These are phyloP conservation scores for Puya raimondii DNA, from an alignment of 176 grass and related monocot genomes.

Conservation along the genomic window DNA sequence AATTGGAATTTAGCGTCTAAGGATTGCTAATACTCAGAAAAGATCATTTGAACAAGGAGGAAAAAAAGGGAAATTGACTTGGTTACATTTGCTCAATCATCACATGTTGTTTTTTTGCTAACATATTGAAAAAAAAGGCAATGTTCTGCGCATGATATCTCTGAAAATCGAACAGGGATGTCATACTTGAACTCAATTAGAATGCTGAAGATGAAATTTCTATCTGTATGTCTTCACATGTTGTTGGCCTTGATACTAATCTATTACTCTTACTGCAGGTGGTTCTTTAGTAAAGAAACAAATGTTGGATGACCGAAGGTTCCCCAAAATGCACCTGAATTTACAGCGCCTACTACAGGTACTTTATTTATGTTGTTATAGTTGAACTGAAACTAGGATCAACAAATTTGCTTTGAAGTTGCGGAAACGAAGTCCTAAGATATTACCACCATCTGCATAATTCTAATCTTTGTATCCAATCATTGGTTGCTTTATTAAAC, in stretches of 20 bases:
- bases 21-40: no score
- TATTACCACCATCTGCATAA: not conserved
- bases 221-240: not conserved
- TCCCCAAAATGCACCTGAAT: constrained; percentile 90
- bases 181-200: no score
- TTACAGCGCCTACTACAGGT: constrained; percentile 91
- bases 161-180: no score
- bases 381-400: not conserved
- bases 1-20: no score
- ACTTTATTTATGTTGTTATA: not conserved
- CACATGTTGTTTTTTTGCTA: no score
- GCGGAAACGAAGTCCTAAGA: not conserved
- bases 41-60: no score
- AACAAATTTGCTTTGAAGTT: not conserved
- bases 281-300: constrained; percentile 79
- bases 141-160: no score
- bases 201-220: not conserved
- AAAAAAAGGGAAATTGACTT: no score
- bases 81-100: no score
- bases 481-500: not conserved
- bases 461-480: not conserved
- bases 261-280: constrained; percentile 37
- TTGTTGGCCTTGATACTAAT: not conserved
- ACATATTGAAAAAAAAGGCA: no score
- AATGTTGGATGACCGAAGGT: constrained; percentile 81